Percentiles rank a stretch among this genome's conserved stretches.
Evolutionary conservation across 23 red algal genomes (phyloP).

Genomic region (Gracilaria gracilis): DNA sequence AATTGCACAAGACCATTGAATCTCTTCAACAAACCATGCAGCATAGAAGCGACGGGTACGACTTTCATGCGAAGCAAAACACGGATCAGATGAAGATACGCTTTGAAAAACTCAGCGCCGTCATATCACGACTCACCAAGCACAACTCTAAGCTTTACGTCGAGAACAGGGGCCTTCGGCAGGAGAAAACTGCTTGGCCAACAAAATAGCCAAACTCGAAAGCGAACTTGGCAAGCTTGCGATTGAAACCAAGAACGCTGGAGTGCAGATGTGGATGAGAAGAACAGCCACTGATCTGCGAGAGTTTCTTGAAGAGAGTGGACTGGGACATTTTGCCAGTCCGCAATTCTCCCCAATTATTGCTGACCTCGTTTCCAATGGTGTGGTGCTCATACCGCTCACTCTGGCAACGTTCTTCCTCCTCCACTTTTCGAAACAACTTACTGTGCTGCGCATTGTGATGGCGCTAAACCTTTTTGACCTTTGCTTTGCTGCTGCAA

Average conservation of each 20-base stretch:
- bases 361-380: too few species aligned
- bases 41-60: constrained; percentile 39
- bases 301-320: constrained; percentile 63
- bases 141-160: constrained; percentile 56
- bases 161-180: constrained; percentile 44
- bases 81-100: constrained; percentile 43
- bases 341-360: constrained; percentile 64
- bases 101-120: constrained; percentile 52
- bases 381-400: constrained; percentile 43
- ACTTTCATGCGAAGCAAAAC: too few species aligned
- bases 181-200: constrained; percentile 39
- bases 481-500: constrained; percentile 56
- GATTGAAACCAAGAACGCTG: too few species aligned
- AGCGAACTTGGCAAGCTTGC: too few species aligned
- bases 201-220: too few species aligned
- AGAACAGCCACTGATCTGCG: constrained; percentile 52
- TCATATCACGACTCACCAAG: constrained; percentile 43
- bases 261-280: too few species aligned
- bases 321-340: constrained; percentile 59
- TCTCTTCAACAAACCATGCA: constrained; percentile 53
- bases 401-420: constrained; percentile 46
- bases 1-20: constrained; percentile 58
- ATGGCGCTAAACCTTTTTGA: constrained; percentile 71
- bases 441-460: constrained; percentile 46
- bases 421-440: constrained; percentile 48